A percentile compares a stretch with the other conserved stretches of the same genome.
phyloP scores from a whole-genome alignment of 306 rosid species.

The Acacia melanoxylon region DNA sequence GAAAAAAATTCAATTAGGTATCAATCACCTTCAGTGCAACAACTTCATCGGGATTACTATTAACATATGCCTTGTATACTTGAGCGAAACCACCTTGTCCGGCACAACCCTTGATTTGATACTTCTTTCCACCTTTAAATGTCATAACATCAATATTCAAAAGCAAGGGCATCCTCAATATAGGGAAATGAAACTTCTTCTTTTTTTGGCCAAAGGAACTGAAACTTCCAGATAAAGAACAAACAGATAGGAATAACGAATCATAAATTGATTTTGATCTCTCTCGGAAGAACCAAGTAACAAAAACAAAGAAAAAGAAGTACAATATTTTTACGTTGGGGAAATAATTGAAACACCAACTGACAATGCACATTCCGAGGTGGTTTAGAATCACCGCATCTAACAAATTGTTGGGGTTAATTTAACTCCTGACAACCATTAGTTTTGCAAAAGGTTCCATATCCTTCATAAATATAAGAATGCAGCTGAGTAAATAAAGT shows the following conservation, averaged over 20 bases:
- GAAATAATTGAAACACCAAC: neutral
- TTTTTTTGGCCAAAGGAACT: neutral
- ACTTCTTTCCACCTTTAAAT: conserved; percentile 76
- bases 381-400: neutral
- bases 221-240: neutral
- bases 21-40: conserved; percentile 79
- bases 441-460: neutral
- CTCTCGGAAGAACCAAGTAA: neutral
- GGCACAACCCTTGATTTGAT: conserved; percentile 89
- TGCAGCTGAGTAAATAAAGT: conserved; percentile 5
- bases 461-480: conserved; percentile 1
- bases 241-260: conserved; percentile 2
- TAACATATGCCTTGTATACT: conserved; percentile 74
- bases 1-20: neutral
- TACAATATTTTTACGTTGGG: neutral
- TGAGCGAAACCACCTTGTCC: conserved; percentile 95
- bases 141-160: conserved; percentile 32
- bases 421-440: neutral
- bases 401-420: conserved; percentile 17
- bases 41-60: conserved; percentile 70
- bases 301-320: neutral
- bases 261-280: neutral
- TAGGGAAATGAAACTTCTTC: neutral
- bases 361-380: neutral
- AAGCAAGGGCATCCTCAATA: conserved; percentile 3